phyloP scores from a whole-genome alignment of 2,329 filamentous ascomycete species.

The Cercospora beticola region DNA sequence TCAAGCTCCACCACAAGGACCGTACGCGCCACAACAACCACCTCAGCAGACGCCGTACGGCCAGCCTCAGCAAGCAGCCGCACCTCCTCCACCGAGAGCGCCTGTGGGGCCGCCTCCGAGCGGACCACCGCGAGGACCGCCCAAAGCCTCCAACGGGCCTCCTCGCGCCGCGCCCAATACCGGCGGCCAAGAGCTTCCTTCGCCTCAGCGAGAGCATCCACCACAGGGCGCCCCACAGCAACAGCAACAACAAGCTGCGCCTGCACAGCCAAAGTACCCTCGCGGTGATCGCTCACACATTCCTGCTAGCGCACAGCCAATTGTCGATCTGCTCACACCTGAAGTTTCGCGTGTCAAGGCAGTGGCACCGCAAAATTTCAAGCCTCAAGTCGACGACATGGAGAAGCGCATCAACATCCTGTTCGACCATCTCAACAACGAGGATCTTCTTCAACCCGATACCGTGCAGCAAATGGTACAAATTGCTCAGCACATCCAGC shows the following conservation, averaged over 20 bases:
- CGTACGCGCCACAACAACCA: conserved; percentile 43
- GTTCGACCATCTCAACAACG: conserved; percentile 97
- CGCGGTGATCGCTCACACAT: conserved; percentile 86
- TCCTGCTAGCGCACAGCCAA: conserved; percentile 68
- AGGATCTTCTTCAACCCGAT: conserved; percentile 79
- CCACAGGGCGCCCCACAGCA: conserved; percentile 11
- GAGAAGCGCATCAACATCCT: conserved; percentile 85
- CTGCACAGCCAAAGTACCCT: conserved; percentile 45
- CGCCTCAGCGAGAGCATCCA: conserved; percentile 20
- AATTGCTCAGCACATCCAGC: conserved; percentile 47
- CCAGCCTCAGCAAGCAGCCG: conserved; percentile 42
- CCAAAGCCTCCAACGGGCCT: conserved; percentile 24
- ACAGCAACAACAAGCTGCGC: conserved; percentile 16
- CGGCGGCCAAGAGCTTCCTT: conserved; percentile 32
- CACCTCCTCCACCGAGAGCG: conserved; percentile 38
- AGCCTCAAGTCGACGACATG: conserved; percentile 86
- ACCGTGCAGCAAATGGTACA: conserved; percentile 68
- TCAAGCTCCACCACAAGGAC: conserved; percentile 30
- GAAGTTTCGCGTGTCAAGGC: conserved; percentile 88
- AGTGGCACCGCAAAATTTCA: conserved; percentile 82
- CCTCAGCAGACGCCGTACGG: conserved; percentile 37
- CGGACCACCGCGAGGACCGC: conserved; percentile 46
- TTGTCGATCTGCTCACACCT: conserved; percentile 76
- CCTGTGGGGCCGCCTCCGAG: conserved; percentile 44
- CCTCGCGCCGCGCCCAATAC: conserved; percentile 39